Evolutionary conservation across 2,329 filamentous ascomycete species (phyloP), one percentile per base, ranked within the genome.

Genomic region (Pestalotiopsis sp.): DNA sequence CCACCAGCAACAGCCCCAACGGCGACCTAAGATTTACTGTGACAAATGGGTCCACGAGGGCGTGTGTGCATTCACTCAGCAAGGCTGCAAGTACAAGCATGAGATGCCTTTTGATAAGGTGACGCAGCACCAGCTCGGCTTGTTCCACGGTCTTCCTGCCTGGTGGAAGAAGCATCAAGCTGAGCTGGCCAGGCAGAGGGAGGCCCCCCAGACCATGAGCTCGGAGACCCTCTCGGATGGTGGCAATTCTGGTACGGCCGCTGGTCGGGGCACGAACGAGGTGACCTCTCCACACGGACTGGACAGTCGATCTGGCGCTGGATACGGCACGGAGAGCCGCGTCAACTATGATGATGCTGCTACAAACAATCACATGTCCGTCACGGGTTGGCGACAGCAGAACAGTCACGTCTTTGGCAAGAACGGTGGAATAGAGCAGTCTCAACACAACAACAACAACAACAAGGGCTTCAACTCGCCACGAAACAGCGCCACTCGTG

Each of bases 11-110:
- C 67, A 58, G 11, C 68, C 66, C 12, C 75, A 74, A 66, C 75
- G 76, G 17, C 77, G 76, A 27, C 72, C 74, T 68, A 97, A 97
- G 78, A 83, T 92, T 27, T 97, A 92, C 79, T 97, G 94, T 80
- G 93, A 94, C 69, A 93, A 95, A 79, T 98, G 94, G 94, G 91
- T 97, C 67, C 91, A 93, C 74, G 91, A 92, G 69, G 94, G 94
- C 23, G 89, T 93, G 58, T 98, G 95, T 78, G 92, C 92, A 70
- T 98, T 93, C 78, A 90, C 88, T 3, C 93, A 97, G 78, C 91
- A 95, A 76, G 94, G 95, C 0, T 97, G 95, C 82, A 90, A 91
- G 72, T 97, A 90, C 84, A 95, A 94, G 82, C 95, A 97, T 78
- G 93, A 96, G 78, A 97, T 97, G 92, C 95, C 95, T 0, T 80